These are phyloP conservation scores for Brassica hybrid DNA, from an alignment of 441 rosid genomes.

Conservation along the genomic window DNA sequence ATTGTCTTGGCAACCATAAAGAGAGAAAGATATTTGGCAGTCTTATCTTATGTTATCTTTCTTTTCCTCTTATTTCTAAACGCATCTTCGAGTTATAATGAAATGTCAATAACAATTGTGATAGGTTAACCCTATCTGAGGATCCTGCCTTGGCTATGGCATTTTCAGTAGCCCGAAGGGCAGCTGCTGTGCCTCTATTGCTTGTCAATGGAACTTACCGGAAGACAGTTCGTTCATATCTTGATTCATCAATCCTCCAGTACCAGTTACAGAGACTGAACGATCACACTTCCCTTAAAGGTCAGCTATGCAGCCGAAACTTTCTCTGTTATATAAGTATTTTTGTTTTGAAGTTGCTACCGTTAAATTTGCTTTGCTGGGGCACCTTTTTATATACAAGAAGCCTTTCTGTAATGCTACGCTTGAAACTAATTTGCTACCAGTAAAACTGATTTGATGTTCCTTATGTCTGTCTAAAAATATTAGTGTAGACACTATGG, in stretches of 20 bases:
- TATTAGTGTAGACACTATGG: constrained; percentile 21
- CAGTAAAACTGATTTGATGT: constrained; percentile 9
- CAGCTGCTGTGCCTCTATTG: constrained; percentile 94
- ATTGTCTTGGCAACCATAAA: constrained; percentile 17
- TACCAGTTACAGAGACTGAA: constrained; percentile 89
- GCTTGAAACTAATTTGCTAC: constrained; percentile 31
- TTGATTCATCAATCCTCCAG: constrained; percentile 93
- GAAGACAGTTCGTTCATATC: constrained; percentile 86
- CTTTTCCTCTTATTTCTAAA: constrained; percentile 23
- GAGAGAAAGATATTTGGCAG: constrained; percentile 1
- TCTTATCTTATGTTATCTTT: constrained; percentile 13
- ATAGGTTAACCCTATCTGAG: constrained; percentile 91
- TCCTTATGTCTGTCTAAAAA: too few relatives aligned
- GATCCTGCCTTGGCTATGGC: constrained; percentile 99
- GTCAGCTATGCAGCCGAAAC: constrained; percentile 45
- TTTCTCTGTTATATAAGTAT: constrained; percentile 9
- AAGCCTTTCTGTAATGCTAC: constrained; percentile 18
- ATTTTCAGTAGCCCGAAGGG: constrained; percentile 94
- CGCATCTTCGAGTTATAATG: constrained; percentile 38
- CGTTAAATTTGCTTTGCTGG: constrained; percentile 7
- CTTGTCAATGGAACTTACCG: constrained; percentile 99
- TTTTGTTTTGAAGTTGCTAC: not conserved
- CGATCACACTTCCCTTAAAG: constrained; percentile 85
- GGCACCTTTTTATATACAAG: not conserved
- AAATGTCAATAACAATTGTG: constrained; percentile 34